Percentiles rank a stretch among this genome's conserved stretches.
Conservation (phyloP, 1,284 basidiomycete species). For the Puccinia sorghi region DNA sequence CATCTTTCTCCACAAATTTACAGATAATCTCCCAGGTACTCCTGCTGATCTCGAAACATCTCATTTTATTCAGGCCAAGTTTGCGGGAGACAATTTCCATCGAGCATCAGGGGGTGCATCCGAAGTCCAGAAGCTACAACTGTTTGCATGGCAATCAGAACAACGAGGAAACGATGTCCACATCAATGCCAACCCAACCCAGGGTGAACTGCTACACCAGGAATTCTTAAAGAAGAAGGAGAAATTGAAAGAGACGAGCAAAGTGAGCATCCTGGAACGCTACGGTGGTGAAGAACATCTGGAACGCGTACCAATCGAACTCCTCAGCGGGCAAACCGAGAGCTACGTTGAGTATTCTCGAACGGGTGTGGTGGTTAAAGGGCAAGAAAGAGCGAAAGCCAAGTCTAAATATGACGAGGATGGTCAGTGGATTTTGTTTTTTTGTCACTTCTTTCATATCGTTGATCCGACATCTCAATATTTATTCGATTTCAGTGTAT, state of each 20-base stretch:
- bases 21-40: background rate
- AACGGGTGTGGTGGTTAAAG: constrained; percentile 85
- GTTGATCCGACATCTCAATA: background rate
- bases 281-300: constrained; percentile 96
- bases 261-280: constrained; percentile 79
- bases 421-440: constrained; percentile 64
- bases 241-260: constrained; percentile 78
- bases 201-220: constrained; percentile 84
- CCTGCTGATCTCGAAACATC: background rate
- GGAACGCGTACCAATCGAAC: constrained; percentile 79
- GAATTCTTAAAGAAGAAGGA: constrained; percentile 92
- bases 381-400: constrained; percentile 79
- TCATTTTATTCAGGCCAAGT: constrained; percentile 67
- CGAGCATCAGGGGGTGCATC: constrained; percentile 86
- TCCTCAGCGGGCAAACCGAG: constrained; percentile 90
- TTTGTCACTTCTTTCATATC: constrained; percentile 1
- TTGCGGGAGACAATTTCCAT: constrained; percentile 94
- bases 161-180: constrained; percentile 91
- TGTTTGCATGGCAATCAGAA: constrained; percentile 97
- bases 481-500: constrained; percentile 64
- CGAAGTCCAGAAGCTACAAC: constrained; percentile 84
- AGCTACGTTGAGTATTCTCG: constrained; percentile 96
- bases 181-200: constrained; percentile 92
- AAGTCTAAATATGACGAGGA: constrained; percentile 93
- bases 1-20: constrained; percentile 42